These are phyloP conservation scores for Acanthamoeba royreba DNA, from an alignment of 208 protist species.

Conservation along the genomic window DNA sequence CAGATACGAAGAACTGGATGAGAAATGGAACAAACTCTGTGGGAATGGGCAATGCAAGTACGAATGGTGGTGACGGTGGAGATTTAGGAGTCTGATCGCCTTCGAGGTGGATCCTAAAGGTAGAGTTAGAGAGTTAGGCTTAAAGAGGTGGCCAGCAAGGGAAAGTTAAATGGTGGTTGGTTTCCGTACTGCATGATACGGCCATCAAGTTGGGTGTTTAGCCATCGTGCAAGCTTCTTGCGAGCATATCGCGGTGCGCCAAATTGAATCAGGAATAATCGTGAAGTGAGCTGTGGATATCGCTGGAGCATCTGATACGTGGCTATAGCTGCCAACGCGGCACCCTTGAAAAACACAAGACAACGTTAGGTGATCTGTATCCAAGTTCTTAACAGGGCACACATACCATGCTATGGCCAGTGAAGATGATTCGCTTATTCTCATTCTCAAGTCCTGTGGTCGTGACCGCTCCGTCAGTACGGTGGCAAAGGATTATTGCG, in stretches of 20 bases:
- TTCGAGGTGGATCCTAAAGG: neutral
- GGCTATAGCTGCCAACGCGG: neutral
- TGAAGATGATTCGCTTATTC: conserved; percentile 3
- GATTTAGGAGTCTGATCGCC: conserved; percentile 4
- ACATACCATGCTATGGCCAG: neutral
- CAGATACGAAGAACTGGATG: no score
- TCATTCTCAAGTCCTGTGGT: neutral
- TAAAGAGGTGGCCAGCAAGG: no score
- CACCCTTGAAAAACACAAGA: no score
- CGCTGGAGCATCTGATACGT: neutral
- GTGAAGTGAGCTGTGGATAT: neutral
- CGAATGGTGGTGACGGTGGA: conserved; percentile 6
- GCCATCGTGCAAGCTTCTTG: neutral
- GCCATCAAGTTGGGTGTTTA: neutral
- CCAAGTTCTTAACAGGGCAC: no score
- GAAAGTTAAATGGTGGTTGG: no score
- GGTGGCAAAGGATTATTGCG: no score
- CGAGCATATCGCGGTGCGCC: neutral
- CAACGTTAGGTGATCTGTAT: no score
- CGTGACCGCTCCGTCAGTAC: no score
- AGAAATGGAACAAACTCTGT: no score
- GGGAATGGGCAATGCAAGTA: no score
- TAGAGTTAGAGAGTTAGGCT: no score
- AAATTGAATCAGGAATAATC: conserved; percentile 17
- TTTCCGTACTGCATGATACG: neutral